phyloP scores from a whole-genome alignment of 2,329 filamentous ascomycete genomes.

The Aureobasidium melanogenum region DNA sequence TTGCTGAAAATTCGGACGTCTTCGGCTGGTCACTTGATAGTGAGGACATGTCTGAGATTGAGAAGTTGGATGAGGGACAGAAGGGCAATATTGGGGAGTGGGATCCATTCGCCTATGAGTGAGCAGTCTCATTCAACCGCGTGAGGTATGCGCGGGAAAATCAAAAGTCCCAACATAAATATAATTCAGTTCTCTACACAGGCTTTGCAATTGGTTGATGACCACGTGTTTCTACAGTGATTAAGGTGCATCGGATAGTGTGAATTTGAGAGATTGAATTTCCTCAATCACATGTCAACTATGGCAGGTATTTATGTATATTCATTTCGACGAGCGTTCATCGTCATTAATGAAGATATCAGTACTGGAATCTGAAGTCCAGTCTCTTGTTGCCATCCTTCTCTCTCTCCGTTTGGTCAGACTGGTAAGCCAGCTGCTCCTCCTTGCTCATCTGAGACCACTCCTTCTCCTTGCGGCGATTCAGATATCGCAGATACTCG shows the following conservation, averaged over 20 bases:
- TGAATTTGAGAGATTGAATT: no score
- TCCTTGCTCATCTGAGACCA: conserved; percentile 41
- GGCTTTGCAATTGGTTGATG: no score
- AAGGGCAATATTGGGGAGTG: conserved; percentile 15
- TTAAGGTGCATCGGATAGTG: no score
- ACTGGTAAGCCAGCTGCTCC: conserved; percentile 39
- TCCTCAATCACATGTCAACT: not conserved
- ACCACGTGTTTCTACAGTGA: no score
- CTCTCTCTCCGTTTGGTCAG: conserved; percentile 23
- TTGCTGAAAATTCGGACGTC: conserved; percentile 28
- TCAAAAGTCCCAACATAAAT: no score
- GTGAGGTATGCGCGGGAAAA: no score
- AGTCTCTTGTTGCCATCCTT: conserved; percentile 11
- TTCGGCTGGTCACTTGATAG: conserved; percentile 28
- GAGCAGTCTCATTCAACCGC: no score
- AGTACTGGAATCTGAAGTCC: conserved; percentile 12
- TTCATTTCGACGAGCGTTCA: no score
- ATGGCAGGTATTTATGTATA: not conserved
- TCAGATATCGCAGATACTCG: conserved; percentile 36
- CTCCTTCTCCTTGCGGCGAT: conserved; percentile 39
- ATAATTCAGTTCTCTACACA: no score
- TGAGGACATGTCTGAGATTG: conserved; percentile 27
- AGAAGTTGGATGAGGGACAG: conserved; percentile 25
- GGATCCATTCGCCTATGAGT: conserved; percentile 16
- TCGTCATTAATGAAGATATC: not conserved